A percentile compares a stretch with the other conserved stretches of the same genome.
phyloP scores from a whole-genome alignment of 1,139 yeast genomes.

The Lipomyces yarrowii region DNA sequence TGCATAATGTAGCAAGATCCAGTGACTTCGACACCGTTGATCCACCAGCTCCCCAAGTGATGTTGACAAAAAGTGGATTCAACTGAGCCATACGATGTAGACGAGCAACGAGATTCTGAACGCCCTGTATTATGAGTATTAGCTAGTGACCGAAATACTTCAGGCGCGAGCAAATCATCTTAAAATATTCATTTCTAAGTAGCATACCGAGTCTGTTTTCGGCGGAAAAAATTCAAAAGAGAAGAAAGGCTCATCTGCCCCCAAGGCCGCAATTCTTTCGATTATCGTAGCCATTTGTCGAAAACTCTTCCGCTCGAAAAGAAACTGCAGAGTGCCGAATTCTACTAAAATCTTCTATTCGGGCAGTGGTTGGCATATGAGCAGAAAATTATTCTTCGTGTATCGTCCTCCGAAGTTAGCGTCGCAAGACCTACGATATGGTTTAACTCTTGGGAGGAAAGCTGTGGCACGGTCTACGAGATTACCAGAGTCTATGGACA shows the following conservation, averaged over 20 bases:
- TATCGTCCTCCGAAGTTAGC: background rate
- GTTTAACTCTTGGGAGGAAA: background rate
- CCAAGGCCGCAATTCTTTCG: constrained; percentile 57
- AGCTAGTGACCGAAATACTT: background rate
- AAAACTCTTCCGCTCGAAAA: background rate
- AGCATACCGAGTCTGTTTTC: constrained; percentile 67
- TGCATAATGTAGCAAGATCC: constrained; percentile 78
- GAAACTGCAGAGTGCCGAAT: background rate
- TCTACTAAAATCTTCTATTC: background rate
- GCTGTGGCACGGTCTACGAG: background rate
- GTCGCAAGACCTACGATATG: background rate
- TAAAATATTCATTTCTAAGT: background rate
- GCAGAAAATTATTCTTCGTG: background rate
- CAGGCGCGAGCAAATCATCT: background rate
- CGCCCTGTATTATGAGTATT: constrained; percentile 50
- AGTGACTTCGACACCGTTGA: constrained; percentile 85
- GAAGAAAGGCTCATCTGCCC: constrained; percentile 61
- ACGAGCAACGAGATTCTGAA: constrained; percentile 80
- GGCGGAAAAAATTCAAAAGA: constrained; percentile 98
- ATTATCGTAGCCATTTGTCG: constrained; percentile 51
- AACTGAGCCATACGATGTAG: constrained; percentile 84
- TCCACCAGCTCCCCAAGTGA: constrained; percentile 99
- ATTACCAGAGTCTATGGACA: background rate
- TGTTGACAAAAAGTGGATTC: constrained; percentile 86
- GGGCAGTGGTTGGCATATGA: background rate